These are phyloP conservation scores for Geotrichum histeridarum DNA, from an alignment of 1,139 yeast genomes.

Conservation along the genomic window DNA sequence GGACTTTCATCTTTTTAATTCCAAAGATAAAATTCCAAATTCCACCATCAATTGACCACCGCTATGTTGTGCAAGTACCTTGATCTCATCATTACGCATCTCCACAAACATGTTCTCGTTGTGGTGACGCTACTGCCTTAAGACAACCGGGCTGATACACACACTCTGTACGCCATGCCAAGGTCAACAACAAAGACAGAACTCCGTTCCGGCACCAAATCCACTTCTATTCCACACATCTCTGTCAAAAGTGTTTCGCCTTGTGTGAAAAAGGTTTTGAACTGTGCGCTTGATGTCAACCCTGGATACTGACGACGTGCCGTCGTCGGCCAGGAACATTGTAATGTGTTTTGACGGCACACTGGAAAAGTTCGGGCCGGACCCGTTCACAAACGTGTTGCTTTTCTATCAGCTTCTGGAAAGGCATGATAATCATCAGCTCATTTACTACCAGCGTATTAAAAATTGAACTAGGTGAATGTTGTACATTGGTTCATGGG, in stretches of 20 bases:
- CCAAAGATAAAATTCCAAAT: too few relatives aligned
- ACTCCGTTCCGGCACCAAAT: constrained; percentile 1
- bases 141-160: too few relatives aligned
- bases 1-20: too few relatives aligned
- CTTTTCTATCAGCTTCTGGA: constrained; percentile 51
- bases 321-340: constrained; percentile 37
- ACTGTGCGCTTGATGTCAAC: neutral
- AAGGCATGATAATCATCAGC: constrained; percentile 41
- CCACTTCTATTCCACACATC: neutral
- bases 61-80: neutral
- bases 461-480: neutral
- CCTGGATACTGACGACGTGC: constrained; percentile 5
- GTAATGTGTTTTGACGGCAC: constrained; percentile 64
- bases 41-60: too few relatives aligned
- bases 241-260: neutral
- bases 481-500: too few relatives aligned
- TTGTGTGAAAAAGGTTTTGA: neutral
- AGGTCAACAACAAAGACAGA: constrained; percentile 12
- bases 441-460: constrained; percentile 56
- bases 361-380: constrained; percentile 51
- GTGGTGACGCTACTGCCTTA: too few relatives aligned
- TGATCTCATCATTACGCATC: neutral
- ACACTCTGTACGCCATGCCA: neutral
- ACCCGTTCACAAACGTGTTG: constrained; percentile 50
- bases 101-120: too few relatives aligned